Evolutionary conservation across 108 stramenopile species (phyloP).

Genomic region (Aurantiochytrium sp.): DNA sequence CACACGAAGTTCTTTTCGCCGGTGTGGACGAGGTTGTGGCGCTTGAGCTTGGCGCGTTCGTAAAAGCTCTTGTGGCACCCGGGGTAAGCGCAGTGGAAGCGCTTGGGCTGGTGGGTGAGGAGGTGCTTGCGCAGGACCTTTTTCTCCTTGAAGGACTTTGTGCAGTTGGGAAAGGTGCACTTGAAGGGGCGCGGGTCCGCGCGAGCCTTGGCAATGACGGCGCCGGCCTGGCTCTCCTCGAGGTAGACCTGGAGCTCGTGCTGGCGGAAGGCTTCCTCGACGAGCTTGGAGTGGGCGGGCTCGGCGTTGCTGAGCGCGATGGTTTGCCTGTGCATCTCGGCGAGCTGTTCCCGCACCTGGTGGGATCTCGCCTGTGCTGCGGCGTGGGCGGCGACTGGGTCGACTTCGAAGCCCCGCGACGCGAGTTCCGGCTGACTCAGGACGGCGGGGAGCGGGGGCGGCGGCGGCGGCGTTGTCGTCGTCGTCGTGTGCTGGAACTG

Average conservation of each 20-base stretch:
- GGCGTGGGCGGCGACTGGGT: no score
- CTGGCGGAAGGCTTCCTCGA: not conserved
- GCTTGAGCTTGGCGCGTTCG: slow-evolving; percentile 10
- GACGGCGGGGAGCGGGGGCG: no score
- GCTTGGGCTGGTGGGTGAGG: slow-evolving; percentile 8
- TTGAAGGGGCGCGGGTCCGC: not conserved
- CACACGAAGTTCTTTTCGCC: slow-evolving; percentile 11
- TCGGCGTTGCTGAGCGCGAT: no score
- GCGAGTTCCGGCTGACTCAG: no score
- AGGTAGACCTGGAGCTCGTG: not conserved
- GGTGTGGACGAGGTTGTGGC: slow-evolving; percentile 8
- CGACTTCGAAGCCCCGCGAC: no score
- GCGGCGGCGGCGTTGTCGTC: not conserved
- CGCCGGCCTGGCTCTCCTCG: not conserved
- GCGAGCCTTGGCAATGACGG: not conserved
- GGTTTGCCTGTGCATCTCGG: no score
- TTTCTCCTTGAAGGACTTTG: slow-evolving; percentile 1
- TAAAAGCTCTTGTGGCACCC: slow-evolving; percentile 7
- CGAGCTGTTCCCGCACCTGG: no score
- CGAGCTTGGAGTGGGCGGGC: not conserved
- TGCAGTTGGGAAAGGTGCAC: not conserved
- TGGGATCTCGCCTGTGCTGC: no score
- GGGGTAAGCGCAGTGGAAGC: not conserved
- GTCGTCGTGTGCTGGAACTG: not conserved
- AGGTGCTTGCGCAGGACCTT: slow-evolving; percentile 7